Evolutionary conservation across 1,284 basidiomycete species (phyloP), one percentile per base, ranked within the genome.

Genomic region (Singerocomus inundabilis): DNA sequence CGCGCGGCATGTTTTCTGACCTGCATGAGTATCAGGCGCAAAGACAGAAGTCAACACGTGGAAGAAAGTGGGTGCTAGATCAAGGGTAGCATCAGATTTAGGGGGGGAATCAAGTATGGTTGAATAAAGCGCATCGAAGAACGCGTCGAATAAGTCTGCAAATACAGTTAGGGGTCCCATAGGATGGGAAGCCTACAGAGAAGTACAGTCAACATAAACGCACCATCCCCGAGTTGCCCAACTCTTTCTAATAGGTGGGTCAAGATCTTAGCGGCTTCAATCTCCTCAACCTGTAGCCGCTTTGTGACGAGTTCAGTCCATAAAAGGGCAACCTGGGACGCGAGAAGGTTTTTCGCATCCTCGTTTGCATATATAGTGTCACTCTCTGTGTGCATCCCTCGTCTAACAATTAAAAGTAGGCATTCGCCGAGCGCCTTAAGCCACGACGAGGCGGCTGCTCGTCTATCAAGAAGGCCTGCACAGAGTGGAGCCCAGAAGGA

Each of bases 401-500:
- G 70, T 49, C 76, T 71, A 49, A 78, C 57, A 21, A 88, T 65
- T 59, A 85, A 85, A 4, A 81, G 66, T 15, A 81, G 59, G 57
- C 83, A 91, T 67, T 95, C 92, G 12, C 86, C 69, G 8, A 91
- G 63, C 0, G 89, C 78, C 0, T 77, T 74, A 6, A 91, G 65
- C 70, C 90, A 92, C 0, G 88, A 83, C 0, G 76, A 71, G 4
- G 77, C 75, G 1, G 77, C 73, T 13, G 72, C 66, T 3, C 73
- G 64, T 24, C 80, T 77, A 36, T 66, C 62, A 80, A 72, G 16
- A 75, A 75, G 56, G 16, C 81, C 80, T 12, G 80, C 81, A 43
- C 86, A 81, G 1, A 90, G 67, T 0, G 88, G 88, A 9, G 81
- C 80, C 87, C 91, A 93, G 59, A 95, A 84, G 0, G 88, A 80